phyloP scores from a whole-genome alignment of 345 rosid species.

The Erucastrum elatum region DNA sequence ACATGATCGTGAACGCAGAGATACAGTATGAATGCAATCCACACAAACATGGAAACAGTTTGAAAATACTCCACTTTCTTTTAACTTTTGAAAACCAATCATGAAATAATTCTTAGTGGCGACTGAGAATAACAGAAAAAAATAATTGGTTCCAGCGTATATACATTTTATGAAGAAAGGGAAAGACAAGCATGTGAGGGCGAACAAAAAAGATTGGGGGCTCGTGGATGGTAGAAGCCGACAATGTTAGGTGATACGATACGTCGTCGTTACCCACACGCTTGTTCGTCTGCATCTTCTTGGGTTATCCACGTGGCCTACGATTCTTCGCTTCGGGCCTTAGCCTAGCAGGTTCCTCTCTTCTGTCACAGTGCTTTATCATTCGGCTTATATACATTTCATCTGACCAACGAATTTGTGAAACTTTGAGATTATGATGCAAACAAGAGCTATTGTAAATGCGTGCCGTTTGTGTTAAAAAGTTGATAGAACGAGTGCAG shows the following conservation, averaged over 20 bases:
- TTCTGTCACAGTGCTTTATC: not conserved
- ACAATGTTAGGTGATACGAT: slow-evolving; percentile 29
- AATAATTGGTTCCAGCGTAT: not conserved
- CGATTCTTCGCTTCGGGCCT: not conserved
- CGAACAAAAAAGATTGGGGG: not conserved
- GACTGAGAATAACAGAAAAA: slow-evolving; percentile 2
- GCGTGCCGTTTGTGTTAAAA: too few relatives aligned
- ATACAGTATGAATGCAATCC: slow-evolving; percentile 20
- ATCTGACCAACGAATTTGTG: too few relatives aligned
- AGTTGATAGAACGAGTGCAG: too few relatives aligned
- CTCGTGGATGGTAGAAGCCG: slow-evolving; percentile 35
- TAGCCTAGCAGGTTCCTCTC: not conserved
- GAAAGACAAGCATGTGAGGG: slow-evolving; percentile 27
- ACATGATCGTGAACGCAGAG: not conserved
- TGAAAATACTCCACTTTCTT: slow-evolving; percentile 15
- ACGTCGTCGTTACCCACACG: slow-evolving; percentile 41
- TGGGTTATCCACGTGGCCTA: slow-evolving; percentile 25
- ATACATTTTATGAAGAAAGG: slow-evolving; percentile 8
- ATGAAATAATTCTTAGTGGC: slow-evolving; percentile 25
- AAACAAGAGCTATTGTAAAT: too few relatives aligned
- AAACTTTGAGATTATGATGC: too few relatives aligned
- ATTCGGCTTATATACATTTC: not conserved
- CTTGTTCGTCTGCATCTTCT: slow-evolving; percentile 32
- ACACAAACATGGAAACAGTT: slow-evolving; percentile 8
- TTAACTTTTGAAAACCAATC: slow-evolving; percentile 3